A percentile compares a stretch with the other conserved stretches of the same genome.
Conservation (phyloP, 257 asterid genomes). For the Ophiorrhiza pumila region DNA sequence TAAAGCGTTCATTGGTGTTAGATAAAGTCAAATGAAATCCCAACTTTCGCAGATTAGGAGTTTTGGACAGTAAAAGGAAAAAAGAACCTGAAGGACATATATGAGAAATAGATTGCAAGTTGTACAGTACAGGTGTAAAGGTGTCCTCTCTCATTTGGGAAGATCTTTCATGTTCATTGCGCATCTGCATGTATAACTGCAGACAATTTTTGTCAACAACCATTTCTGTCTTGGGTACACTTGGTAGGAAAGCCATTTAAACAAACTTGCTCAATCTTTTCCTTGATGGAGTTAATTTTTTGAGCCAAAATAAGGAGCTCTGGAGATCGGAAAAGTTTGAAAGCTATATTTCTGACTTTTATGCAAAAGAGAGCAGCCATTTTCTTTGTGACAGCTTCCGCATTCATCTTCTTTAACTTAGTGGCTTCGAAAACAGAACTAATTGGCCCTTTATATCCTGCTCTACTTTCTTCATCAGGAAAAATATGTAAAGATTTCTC, state of each 20-base stretch:
- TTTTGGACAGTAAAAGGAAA: background rate
- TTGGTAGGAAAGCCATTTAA: background rate
- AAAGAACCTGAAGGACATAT: background rate
- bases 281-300: background rate
- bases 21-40: constrained; percentile 5
- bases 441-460: too few species aligned
- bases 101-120: constrained; percentile 6
- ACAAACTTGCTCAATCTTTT: background rate
- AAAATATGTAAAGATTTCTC: too few species aligned
- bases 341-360: background rate
- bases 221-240: background rate
- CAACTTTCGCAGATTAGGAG: constrained; percentile 4
- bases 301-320: background rate
- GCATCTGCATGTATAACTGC: background rate
- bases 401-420: too few species aligned
- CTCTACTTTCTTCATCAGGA: too few species aligned
- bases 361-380: too few species aligned
- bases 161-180: background rate
- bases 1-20: background rate
- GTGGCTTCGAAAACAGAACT: too few species aligned
- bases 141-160: background rate
- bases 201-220: background rate
- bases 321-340: background rate
- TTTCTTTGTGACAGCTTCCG: background rate
- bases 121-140: background rate